Evolutionary conservation across 2,329 filamentous ascomycete species (phyloP), one percentile per base, ranked within the genome.

Genomic region (Aureobasidium sp.): DNA sequence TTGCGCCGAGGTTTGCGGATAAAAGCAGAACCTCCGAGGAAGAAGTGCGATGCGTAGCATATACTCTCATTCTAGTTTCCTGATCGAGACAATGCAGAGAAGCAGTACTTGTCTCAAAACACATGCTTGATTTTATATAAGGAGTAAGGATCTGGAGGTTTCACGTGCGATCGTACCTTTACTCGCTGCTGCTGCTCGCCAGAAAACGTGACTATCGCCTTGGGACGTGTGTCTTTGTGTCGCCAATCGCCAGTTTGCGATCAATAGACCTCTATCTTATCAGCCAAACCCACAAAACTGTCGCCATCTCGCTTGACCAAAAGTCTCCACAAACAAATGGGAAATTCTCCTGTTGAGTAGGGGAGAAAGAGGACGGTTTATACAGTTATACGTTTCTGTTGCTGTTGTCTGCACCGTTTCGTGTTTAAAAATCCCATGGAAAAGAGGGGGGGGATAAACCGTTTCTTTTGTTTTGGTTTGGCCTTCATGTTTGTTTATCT

Each of bases 401-500:
- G 22, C 22, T 25, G 22, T 25, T 25, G 42, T 55, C 12, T 7
- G 5, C 47, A 49, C 52, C 52, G 52, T 56, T 56, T 44, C 52
- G 52, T 56, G 52, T 56, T 56, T 44, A 56, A 55, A 53, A 55
- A 31, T 56, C 27, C 39, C 22, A 8, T 5, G 11, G 11, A 25
- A 37, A 7, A 6, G 17, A 15, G 8, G 51, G 5, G 51, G 15
- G 0, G 14, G 7, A 31, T n/a, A 31, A 20, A 11, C 39, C 52
- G 52, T 56, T 56, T 56, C 27, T n/a, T 56, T 56, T 56, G 52
- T 56, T 56, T 56, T 29, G 36, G 44, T 31, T 5, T 29, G n/a
- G n/a, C 22, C 22, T 12, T 25, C 1, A 3, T 36, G 48, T 12
- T 31, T 56, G 39, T 56, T 44, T 44, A 9, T 41, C 22, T 37